A percentile compares a stretch with the other conserved stretches of the same genome.
These are phyloP conservation scores for Calonectria pseudoturangicola DNA, from an alignment of 2,329 filamentous ascomycete species.

Conservation along the genomic window DNA sequence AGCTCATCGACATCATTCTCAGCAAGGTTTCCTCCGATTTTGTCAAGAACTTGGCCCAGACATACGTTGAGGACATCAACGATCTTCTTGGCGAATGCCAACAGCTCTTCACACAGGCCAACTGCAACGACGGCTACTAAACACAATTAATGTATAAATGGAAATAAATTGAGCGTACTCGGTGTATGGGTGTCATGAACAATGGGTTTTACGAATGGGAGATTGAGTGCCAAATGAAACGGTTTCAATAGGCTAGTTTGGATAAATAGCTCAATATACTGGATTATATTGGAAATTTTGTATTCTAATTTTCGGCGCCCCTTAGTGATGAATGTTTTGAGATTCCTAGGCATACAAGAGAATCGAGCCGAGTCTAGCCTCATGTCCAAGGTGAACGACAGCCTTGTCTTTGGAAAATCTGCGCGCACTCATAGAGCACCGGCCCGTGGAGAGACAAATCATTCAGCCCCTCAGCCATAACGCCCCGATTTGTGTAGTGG, in stretches of 20 bases:
- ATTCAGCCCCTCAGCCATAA: too few relatives aligned
- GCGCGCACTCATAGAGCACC: too few relatives aligned
- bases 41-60: constrained; percentile 2
- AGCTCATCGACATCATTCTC: constrained; percentile 1
- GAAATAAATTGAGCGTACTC: background rate
- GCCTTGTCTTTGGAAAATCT: too few relatives aligned
- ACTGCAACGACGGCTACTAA: background rate
- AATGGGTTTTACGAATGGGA: background rate
- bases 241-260: background rate
- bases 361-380: too few relatives aligned
- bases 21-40: constrained; percentile 2
- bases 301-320: background rate
- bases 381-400: too few relatives aligned
- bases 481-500: too few relatives aligned
- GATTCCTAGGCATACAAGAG: too few relatives aligned
- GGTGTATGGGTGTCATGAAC: background rate
- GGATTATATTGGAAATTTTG: background rate
- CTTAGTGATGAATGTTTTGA: too few relatives aligned
- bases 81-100: background rate
- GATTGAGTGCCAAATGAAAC: background rate
- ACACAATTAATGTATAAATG: background rate
- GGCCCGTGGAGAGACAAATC: too few relatives aligned
- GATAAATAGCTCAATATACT: background rate
- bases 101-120: background rate
- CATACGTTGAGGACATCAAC: constrained; percentile 20